These are phyloP conservation scores for Lanmaoa pseudosensibilis DNA, from an alignment of 768 basidiomycete species.

Conservation along the genomic window DNA sequence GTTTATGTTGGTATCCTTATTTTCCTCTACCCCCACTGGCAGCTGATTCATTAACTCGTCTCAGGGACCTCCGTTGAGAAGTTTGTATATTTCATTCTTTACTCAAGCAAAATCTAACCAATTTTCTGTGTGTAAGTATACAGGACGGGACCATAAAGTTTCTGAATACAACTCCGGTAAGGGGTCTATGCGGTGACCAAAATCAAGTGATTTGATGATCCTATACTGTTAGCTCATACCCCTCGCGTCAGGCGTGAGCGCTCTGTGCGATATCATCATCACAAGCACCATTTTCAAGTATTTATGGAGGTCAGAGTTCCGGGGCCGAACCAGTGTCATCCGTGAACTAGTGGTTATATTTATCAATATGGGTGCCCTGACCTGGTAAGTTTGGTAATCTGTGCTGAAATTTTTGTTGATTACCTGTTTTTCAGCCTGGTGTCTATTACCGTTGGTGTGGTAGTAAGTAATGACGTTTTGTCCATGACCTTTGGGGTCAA, in stretches of 20 bases:
- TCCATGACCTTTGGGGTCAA: background rate
- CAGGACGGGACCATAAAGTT: conserved; percentile 1
- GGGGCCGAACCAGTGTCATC: background rate
- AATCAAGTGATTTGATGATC: background rate
- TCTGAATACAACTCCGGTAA: conserved; percentile 8
- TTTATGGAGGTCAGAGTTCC: conserved; percentile 13
- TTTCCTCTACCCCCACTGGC: background rate
- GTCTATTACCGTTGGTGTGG: conserved; percentile 3
- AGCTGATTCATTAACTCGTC: background rate
- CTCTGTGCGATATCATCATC: conserved; percentile 13
- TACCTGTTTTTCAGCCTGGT: background rate
- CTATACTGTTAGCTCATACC: conserved; percentile 8
- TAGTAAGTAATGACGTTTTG: background rate
- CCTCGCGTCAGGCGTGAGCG: background rate
- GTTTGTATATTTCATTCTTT: background rate
- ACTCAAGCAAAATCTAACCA: background rate
- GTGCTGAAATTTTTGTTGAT: background rate
- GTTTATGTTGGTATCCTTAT: conserved; percentile 5
- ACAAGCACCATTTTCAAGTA: conserved; percentile 10
- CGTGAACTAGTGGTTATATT: conserved; percentile 14
- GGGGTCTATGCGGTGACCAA: background rate
- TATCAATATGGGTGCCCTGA: conserved; percentile 16
- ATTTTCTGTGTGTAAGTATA: background rate
- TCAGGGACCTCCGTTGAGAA: background rate
- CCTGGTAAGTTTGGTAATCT: conserved; percentile 2